Evolutionary conservation across 768 basidiomycete species (phyloP).

Genomic region (Phlebiopsis flavidoalba): DNA sequence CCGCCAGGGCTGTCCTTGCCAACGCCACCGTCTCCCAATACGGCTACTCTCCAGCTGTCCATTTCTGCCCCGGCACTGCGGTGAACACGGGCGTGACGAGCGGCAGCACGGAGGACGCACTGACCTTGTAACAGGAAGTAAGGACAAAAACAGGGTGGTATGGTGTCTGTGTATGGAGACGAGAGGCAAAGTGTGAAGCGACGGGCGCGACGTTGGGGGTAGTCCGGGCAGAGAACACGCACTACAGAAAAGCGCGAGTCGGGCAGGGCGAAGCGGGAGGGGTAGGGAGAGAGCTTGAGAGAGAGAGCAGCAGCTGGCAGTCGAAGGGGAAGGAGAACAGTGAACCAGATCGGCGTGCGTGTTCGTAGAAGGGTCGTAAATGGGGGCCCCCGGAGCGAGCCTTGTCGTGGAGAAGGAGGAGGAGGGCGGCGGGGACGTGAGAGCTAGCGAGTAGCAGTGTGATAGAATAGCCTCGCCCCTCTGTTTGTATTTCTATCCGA

Average conservation of each 20-base stretch:
- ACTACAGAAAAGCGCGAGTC: conserved; percentile 13
- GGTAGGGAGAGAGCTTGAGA: conserved; percentile 25
- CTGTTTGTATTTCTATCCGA: conserved; percentile 10
- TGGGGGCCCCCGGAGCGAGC: conserved; percentile 5
- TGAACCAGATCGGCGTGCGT: conserved; percentile 50
- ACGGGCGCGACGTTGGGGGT: conserved; percentile 18
- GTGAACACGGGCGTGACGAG: conserved; percentile 5
- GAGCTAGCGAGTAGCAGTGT: conserved; percentile 4
- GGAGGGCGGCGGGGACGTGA: conserved; percentile 5
- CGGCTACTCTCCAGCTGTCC: conserved; percentile 95
- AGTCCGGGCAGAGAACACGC: conserved; percentile 14
- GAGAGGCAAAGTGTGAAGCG: conserved; percentile 5
- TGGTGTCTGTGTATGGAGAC: background rate
- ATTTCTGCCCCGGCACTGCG: conserved; percentile 39
- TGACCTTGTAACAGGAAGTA: conserved; percentile 18
- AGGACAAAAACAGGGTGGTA: conserved; percentile 23
- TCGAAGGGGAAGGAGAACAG: conserved; percentile 37
- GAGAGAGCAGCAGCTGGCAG: conserved; percentile 19
- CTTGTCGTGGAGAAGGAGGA: conserved; percentile 1
- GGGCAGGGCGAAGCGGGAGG: conserved; percentile 26
- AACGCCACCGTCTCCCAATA: conserved; percentile 95
- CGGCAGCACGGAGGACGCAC: conserved; percentile 4
- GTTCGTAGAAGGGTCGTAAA: conserved; percentile 45
- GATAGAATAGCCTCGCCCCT: conserved; percentile 13
- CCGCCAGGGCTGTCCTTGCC: conserved; percentile 95